Evolutionary conservation across 1,139 yeast genomes (phyloP).

Genomic region (Magnusiomyces fungicola): DNA sequence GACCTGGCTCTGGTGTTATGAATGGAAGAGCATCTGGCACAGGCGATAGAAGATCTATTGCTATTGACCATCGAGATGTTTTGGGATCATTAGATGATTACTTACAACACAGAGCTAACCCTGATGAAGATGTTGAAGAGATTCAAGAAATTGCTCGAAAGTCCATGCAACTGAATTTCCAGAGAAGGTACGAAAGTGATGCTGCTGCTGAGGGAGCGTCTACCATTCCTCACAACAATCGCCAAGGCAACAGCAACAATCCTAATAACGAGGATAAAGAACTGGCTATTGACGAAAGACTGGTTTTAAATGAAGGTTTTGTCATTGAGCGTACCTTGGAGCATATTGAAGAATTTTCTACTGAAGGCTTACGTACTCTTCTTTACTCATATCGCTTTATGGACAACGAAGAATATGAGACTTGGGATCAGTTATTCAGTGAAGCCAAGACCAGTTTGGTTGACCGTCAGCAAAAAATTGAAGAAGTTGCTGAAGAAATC

Average conservation of each 20-base stretch:
- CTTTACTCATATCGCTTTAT: conserved; percentile 77
- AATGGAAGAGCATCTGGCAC: conserved; percentile 12
- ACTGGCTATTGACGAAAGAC: conserved; percentile 48
- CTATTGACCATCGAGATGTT: conserved; percentile 25
- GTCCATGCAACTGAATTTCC: conserved; percentile 51
- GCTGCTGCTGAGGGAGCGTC: conserved; percentile 5
- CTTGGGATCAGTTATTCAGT: conserved; percentile 61
- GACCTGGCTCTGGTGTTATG: conserved; percentile 13
- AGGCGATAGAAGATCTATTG: conserved; percentile 24
- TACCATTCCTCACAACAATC: neutral
- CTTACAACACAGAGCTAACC: conserved; percentile 40
- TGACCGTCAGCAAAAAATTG: conserved; percentile 61
- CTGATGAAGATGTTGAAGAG: conserved; percentile 51
- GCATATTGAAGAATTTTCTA: conserved; percentile 88
- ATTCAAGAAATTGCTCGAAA: conserved; percentile 53
- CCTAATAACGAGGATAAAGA: conserved; percentile 12
- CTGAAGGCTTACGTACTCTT: conserved; percentile 88
- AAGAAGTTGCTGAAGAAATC: conserved; percentile 60
- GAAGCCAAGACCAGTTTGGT: conserved; percentile 71
- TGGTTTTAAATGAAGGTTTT: conserved; percentile 68
- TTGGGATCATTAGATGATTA: conserved; percentile 46
- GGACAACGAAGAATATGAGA: conserved; percentile 47
- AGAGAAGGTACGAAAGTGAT: conserved; percentile 46
- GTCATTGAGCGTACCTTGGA: conserved; percentile 77
- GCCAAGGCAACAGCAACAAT: neutral